Evolutionary conservation across 139 green algal species (phyloP), one percentile per base, ranked within the genome.

Genomic region (Deuterostichococcus epilithicus): DNA sequence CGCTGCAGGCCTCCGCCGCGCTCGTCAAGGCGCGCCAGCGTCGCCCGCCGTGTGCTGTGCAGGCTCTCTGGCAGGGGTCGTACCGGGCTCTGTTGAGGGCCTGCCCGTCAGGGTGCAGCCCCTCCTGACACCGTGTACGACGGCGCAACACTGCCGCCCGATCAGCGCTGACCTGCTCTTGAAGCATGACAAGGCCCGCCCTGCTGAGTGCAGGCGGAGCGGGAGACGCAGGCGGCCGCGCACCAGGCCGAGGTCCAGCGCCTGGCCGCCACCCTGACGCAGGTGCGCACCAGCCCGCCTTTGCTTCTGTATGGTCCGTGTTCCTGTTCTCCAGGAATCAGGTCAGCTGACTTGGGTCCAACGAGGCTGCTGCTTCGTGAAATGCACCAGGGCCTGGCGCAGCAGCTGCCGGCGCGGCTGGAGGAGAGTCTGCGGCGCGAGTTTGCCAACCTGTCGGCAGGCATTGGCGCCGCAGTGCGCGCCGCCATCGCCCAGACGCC

Each of bases 341-440:
- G n/a, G n/a, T n/a, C n/a, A n/a, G n/a, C n/a, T n/a, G n/a, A n/a
- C n/a, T 32, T 32, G 15, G 6, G 60, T 8, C n/a, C 6, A 18
- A n/a, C 44, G 4, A 33, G 15, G 26, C 66, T 35, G 32, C 5
- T 32, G 65, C 37, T 1, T 0, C 20, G 3, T 42, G 1, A 22
- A 28, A 35, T n/a, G 18, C 47, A 38, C 6, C 47, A 3, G 33
- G 30, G 59, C 30, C 26, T 69, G 35, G 76, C 63, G 67, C 65
- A 76, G 76, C 69, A 85, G 45, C 35, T 75, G 44, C 52, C 52
- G 2, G 44, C 72, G 18, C 73, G 73, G 28, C 38, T 83, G n/a
- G 33, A 42, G 30, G 38, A 73, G n/a, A 30, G 37, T 3, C 59
- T 83, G 39, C 74, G 72, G 0, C 59, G 65, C 66, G 67, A 82